Conservation (phyloP, 73 alveolate species). For the Paramecium biaurelia region DNA sequence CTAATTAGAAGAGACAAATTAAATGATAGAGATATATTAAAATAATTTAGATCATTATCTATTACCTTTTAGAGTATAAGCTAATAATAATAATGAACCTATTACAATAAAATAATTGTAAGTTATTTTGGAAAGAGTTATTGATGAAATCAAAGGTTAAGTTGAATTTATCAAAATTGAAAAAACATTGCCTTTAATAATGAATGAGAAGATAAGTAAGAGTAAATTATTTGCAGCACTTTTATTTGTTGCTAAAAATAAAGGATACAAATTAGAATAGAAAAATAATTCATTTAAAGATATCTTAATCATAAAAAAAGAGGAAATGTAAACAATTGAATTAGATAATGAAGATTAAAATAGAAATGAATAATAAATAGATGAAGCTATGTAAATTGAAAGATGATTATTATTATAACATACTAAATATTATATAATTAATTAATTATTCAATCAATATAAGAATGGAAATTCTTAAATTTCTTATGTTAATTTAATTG, state of each 20-base stretch:
- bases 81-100: neutral
- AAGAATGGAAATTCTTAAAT: conserved; percentile 5
- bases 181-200: neutral
- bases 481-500: neutral
- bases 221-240: conserved; percentile 30
- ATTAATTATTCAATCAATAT: neutral
- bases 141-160: neutral
- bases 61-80: neutral
- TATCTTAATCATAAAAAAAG: neutral
- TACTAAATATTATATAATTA: neutral
- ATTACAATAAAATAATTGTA: neutral
- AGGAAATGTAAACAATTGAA: neutral
- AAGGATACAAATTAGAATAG: neutral
- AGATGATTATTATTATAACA: neutral
- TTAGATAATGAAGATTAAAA: neutral
- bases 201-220: neutral
- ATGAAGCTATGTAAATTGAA: neutral
- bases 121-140: neutral
- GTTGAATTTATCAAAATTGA: neutral
- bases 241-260: neutral
- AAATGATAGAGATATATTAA: neutral
- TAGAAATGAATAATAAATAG: neutral
- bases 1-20: neutral
- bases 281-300: neutral
- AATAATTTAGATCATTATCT: neutral